phyloP scores from a whole-genome alignment of 306 rosid species.

The Arachis stenosperma region DNA sequence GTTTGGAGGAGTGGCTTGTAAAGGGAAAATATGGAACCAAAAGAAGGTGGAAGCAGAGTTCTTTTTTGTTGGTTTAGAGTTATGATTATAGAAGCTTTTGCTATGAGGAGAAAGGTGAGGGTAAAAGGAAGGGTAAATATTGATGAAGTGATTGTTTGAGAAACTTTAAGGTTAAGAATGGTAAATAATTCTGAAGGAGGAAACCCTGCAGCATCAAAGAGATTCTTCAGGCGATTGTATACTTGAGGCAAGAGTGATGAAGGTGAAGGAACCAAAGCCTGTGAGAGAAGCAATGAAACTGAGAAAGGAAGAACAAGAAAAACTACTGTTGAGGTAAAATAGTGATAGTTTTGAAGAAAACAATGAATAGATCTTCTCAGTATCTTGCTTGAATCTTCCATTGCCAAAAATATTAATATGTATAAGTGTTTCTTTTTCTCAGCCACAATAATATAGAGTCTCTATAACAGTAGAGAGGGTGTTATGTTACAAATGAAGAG shows the following conservation, averaged over 20 bases:
- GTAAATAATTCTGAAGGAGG: constrained; percentile 69
- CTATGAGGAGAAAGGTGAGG: constrained; percentile 69
- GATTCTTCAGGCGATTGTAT: constrained; percentile 54
- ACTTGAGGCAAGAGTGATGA: constrained; percentile 59
- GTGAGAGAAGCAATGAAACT: constrained; percentile 71
- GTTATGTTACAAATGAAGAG: constrained; percentile 5
- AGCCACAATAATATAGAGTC: constrained; percentile 36
- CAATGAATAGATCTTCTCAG: constrained; percentile 69
- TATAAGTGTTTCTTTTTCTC: constrained; percentile 3
- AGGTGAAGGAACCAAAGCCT: constrained; percentile 52
- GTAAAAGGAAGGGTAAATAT: constrained; percentile 77
- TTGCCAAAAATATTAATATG: constrained; percentile 37
- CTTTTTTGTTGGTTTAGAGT: constrained; percentile 57
- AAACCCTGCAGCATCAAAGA: constrained; percentile 83
- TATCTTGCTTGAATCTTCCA: constrained; percentile 69
- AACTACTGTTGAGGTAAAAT: constrained; percentile 68
- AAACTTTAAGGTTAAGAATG: constrained; percentile 69
- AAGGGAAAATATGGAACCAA: constrained; percentile 49
- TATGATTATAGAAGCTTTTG: constrained; percentile 69
- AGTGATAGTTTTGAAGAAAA: constrained; percentile 78
- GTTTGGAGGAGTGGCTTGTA: constrained; percentile 67
- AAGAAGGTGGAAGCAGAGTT: constrained; percentile 40
- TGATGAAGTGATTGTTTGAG: constrained; percentile 77
- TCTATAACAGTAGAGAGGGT: constrained; percentile 33
- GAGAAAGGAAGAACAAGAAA: constrained; percentile 81